phyloP scores from a whole-genome alignment of 202 grass and related monocot genomes.

The Bolboschoenoplectus hybrid region DNA sequence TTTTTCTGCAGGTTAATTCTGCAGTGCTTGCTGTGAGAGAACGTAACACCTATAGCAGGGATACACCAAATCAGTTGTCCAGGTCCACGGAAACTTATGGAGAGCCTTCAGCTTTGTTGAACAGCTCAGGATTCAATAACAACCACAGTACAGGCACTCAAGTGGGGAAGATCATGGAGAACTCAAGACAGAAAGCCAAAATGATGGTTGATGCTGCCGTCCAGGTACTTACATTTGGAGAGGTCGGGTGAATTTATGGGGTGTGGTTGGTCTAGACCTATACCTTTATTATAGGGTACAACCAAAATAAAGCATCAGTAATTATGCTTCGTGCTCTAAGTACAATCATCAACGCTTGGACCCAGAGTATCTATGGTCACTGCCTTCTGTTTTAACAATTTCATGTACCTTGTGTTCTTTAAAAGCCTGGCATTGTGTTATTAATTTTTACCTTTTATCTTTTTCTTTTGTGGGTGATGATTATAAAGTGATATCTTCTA shows the following conservation, averaged over 20 bases:
- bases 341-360: neutral
- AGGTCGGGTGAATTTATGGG: neutral
- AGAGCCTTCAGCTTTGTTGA: constrained; percentile 48
- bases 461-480: constrained; percentile 34
- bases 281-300: neutral
- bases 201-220: constrained; percentile 90
- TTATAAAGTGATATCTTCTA: constrained; percentile 28
- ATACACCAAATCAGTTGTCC: constrained; percentile 54
- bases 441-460: neutral
- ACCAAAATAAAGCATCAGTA: neutral
- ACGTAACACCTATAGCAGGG: constrained; percentile 71
- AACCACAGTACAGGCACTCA: constrained; percentile 72
- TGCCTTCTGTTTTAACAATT: neutral
- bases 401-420: neutral
- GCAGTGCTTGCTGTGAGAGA: constrained; percentile 78
- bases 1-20: constrained; percentile 60
- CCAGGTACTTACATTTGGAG: constrained; percentile 54
- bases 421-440: neutral
- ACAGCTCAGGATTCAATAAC: constrained; percentile 51
- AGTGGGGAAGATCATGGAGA: constrained; percentile 81
- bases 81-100: constrained; percentile 63
- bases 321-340: neutral
- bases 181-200: constrained; percentile 69
- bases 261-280: neutral
- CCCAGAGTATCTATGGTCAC: neutral